Conservation (phyloP, 2,329 filamentous ascomycete species). For the Leptographium procerum region DNA sequence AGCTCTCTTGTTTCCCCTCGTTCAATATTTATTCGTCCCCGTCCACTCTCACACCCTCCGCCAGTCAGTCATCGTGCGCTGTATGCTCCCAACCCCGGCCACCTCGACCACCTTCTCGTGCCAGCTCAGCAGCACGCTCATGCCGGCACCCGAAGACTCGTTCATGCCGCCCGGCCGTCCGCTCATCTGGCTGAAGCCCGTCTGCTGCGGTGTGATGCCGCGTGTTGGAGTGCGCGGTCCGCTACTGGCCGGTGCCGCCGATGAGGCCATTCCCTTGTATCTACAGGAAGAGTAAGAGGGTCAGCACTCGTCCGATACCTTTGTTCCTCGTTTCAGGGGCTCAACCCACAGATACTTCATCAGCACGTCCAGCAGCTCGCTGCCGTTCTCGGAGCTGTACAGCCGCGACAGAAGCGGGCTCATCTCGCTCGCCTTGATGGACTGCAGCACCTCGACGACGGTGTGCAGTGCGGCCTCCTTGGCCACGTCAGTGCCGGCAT, state of each 20-base stretch:
- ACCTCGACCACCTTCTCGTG: slow-evolving; percentile 97
- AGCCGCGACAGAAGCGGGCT: slow-evolving; percentile 74
- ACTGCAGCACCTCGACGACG: slow-evolving; percentile 86
- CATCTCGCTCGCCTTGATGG: slow-evolving; percentile 95
- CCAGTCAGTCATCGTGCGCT: slow-evolving; percentile 91
- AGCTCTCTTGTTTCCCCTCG: too few species aligned
- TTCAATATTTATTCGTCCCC: too few species aligned
- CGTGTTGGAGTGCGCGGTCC: slow-evolving; percentile 34
- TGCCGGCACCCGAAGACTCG: slow-evolving; percentile 69
- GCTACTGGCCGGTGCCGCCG: slow-evolving; percentile 24
- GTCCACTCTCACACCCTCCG: slow-evolving; percentile 80
- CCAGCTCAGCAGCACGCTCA: slow-evolving; percentile 97
- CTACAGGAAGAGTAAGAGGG: slow-evolving; percentile 27
- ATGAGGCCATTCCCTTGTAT: slow-evolving; percentile 77
- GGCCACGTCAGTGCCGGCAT: slow-evolving; percentile 44
- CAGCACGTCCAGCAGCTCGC: slow-evolving; percentile 78
- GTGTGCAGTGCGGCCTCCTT: slow-evolving; percentile 78
- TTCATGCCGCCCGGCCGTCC: slow-evolving; percentile 39
- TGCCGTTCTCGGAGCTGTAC: slow-evolving; percentile 66
- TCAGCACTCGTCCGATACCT: background rate
- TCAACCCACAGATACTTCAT: slow-evolving; percentile 97
- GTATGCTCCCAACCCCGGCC: slow-evolving; percentile 81
- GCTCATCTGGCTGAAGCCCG: slow-evolving; percentile 76
- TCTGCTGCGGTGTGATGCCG: slow-evolving; percentile 58
- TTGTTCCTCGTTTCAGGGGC: too few species aligned